These are phyloP conservation scores for Trichosanthes truncata DNA, from an alignment of 306 rosid genomes.

Conservation along the genomic window DNA sequence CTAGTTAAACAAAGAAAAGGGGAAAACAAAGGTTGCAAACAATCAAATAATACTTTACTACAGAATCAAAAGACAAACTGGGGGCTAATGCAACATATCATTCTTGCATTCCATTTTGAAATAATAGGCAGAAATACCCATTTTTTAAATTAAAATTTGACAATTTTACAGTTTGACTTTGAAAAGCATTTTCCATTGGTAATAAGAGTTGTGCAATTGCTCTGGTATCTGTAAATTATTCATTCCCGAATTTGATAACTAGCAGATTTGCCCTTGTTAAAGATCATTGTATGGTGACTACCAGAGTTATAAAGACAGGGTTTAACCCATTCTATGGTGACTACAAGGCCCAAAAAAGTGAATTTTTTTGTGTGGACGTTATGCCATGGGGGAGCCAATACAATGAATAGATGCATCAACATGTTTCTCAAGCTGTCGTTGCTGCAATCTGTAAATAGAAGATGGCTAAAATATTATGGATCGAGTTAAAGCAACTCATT, in stretches of 20 bases:
- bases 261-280: background rate
- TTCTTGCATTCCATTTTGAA: background rate
- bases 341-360: background rate
- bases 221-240: background rate
- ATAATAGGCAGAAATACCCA: background rate
- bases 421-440: background rate
- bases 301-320: background rate
- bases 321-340: background rate
- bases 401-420: background rate
- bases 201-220: background rate
- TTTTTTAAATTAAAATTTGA: background rate
- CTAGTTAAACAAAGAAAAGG: constrained; percentile 4
- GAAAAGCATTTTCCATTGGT: background rate
- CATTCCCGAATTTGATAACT: background rate
- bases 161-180: background rate
- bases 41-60: background rate
- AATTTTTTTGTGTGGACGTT: background rate
- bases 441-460: background rate
- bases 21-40: background rate
- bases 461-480: background rate
- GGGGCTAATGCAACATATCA: background rate
- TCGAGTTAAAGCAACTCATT: background rate
- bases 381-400: background rate
- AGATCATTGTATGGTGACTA: background rate
- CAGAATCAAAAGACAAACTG: background rate